Evolutionary conservation across 2,329 filamentous ascomycete species (phyloP).

Genomic region (Penicillium vulpinum): DNA sequence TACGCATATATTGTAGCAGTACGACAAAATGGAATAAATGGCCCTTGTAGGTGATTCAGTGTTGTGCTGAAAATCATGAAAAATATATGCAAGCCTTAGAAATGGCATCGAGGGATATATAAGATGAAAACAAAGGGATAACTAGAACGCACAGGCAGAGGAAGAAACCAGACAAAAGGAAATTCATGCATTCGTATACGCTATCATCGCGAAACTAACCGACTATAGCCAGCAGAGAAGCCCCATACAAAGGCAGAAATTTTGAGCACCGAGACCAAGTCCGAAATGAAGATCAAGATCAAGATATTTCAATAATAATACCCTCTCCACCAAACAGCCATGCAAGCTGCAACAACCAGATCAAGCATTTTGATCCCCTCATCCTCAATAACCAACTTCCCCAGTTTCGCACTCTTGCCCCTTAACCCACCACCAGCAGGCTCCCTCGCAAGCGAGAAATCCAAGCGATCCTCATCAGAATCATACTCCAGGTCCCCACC

Average conservation of each 20-base stretch:
- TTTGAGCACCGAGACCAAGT: background rate
- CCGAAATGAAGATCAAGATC: too few relatives aligned
- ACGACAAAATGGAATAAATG: too few relatives aligned
- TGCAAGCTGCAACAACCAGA: slow-evolving; percentile 83
- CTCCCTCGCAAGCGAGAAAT: slow-evolving; percentile 76
- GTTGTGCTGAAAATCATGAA: background rate
- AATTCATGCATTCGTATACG: background rate
- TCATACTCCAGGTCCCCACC: slow-evolving; percentile 12
- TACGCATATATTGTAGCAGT: too few relatives aligned
- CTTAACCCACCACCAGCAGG: slow-evolving; percentile 81
- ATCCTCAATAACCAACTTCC: slow-evolving; percentile 85
- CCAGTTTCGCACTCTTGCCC: slow-evolving; percentile 86
- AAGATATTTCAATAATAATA: slow-evolving; percentile 54
- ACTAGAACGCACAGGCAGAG: background rate
- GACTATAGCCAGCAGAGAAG: background rate
- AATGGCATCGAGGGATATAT: background rate
- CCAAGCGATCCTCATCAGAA: slow-evolving; percentile 54
- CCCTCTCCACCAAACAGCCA: slow-evolving; percentile 90
- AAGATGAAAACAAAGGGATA: background rate
- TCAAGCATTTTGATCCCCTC: slow-evolving; percentile 96
- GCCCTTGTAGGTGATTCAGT: background rate
- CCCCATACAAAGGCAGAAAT: background rate
- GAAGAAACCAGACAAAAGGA: background rate
- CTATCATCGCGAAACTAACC: background rate
- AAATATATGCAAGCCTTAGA: background rate